A percentile compares a stretch with the other conserved stretches of the same genome.
Conservation (phyloP, 495 filamentous ascomycete genomes). For the Letharia columbiana region DNA sequence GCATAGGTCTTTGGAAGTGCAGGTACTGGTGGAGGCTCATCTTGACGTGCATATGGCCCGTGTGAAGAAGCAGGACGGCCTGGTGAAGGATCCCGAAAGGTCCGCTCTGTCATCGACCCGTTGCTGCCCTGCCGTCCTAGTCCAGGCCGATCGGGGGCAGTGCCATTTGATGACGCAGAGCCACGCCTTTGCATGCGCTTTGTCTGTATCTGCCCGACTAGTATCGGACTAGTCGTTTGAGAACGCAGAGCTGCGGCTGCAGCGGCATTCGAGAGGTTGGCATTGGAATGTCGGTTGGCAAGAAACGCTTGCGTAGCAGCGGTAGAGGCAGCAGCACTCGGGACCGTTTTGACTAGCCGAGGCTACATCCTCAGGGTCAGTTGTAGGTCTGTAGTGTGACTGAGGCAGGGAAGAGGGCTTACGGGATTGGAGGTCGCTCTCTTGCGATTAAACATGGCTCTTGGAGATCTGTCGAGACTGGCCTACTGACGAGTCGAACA, state of each 20-base stretch:
- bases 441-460: slow-evolving; percentile 47
- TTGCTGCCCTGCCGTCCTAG: slow-evolving; percentile 60
- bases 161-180: slow-evolving; percentile 59
- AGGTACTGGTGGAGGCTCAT: slow-evolving; percentile 65
- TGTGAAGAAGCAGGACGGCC: slow-evolving; percentile 38
- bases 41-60: slow-evolving; percentile 29
- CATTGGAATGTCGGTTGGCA: slow-evolving; percentile 52
- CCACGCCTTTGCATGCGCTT: slow-evolving; percentile 72
- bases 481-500: not conserved
- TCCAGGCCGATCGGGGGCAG: slow-evolving; percentile 34
- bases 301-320: slow-evolving; percentile 78
- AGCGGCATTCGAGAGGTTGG: slow-evolving; percentile 68
- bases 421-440: slow-evolving; percentile 49
- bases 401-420: slow-evolving; percentile 24
- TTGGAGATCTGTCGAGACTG: not conserved
- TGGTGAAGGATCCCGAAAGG: slow-evolving; percentile 67
- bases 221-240: slow-evolving; percentile 63
- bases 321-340: slow-evolving; percentile 60
- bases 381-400: slow-evolving; percentile 12
- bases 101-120: slow-evolving; percentile 76
- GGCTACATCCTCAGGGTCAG: slow-evolving; percentile 38
- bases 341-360: slow-evolving; percentile 45
- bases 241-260: slow-evolving; percentile 76
- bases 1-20: slow-evolving; percentile 49
- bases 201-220: slow-evolving; percentile 73